These are phyloP conservation scores for Venturia pyrina DNA, from an alignment of 2,329 filamentous ascomycete species.

Conservation along the genomic window DNA sequence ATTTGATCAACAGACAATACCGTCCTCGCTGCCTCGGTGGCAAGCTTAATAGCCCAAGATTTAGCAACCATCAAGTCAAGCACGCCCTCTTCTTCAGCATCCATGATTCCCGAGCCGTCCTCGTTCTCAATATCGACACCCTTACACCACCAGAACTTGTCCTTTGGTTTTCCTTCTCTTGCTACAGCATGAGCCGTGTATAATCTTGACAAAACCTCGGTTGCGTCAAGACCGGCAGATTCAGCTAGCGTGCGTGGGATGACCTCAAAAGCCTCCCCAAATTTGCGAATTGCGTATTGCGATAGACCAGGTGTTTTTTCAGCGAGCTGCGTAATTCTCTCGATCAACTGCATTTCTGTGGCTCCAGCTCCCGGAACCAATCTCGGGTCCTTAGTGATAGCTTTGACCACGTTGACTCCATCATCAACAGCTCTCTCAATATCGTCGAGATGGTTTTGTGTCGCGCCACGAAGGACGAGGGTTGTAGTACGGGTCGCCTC, in stretches of 20 bases:
- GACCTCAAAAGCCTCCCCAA: conserved; percentile 93
- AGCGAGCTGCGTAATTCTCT: conserved; percentile 79
- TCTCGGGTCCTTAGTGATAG: conserved; percentile 85
- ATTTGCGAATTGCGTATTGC: conserved; percentile 97
- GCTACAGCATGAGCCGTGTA: conserved; percentile 77
- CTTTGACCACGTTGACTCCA: conserved; percentile 97
- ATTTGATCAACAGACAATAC: conserved; percentile 97
- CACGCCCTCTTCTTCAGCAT: conserved; percentile 80
- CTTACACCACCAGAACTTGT: conserved; percentile 74
- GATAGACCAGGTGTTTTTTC: conserved; percentile 88
- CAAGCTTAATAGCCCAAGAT: conserved; percentile 93
- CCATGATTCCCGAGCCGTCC: conserved; percentile 68
- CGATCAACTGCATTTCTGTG: conserved; percentile 86
- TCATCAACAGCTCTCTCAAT: conserved; percentile 95
- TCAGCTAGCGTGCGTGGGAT: conserved; percentile 89
- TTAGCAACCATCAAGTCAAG: conserved; percentile 87
- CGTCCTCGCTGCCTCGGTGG: conserved; percentile 87
- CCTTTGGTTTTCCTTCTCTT: conserved; percentile 30
- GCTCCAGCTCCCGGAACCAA: conserved; percentile 91
- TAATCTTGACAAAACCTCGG: conserved; percentile 84
- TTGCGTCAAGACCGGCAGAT: conserved; percentile 89
- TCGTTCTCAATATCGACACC: conserved; percentile 92
- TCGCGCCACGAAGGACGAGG: conserved; percentile 86
- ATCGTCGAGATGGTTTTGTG: conserved; percentile 96
- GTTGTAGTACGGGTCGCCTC: conserved; percentile 89